A percentile compares a stretch with the other conserved stretches of the same genome.
These are phyloP conservation scores for Yarrowia osloensis DNA, from an alignment of 805 yeast genomes.

Conservation along the genomic window DNA sequence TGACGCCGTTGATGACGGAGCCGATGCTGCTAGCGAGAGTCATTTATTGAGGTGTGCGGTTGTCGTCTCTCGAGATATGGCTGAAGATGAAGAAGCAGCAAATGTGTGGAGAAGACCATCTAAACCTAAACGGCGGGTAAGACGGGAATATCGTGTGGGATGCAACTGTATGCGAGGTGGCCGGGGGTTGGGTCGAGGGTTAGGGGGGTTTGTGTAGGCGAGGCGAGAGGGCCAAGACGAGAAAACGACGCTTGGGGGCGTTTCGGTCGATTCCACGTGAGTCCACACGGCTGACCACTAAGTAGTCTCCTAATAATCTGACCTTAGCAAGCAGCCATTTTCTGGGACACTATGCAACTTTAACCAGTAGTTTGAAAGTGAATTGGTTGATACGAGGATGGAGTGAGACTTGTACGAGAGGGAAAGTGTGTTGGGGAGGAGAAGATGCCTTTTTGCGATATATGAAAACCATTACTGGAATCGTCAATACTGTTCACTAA, in stretches of 20 bases:
- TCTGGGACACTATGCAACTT: constrained; percentile 15
- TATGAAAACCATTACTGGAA: too few species aligned
- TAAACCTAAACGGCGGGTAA: constrained; percentile 18
- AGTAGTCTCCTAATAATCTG: background rate
- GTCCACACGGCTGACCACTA: background rate
- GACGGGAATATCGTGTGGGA: constrained; percentile 11
- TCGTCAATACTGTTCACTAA: too few species aligned
- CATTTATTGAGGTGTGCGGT: background rate
- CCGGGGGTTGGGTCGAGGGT: background rate
- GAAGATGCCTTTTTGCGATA: too few species aligned
- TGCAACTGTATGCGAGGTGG: constrained; percentile 11
- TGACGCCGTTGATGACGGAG: constrained; percentile 31
- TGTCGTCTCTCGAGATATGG: background rate
- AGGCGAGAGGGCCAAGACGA: background rate
- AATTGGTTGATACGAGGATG: too few species aligned
- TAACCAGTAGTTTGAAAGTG: background rate
- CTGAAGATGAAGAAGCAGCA: background rate
- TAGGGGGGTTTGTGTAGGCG: background rate
- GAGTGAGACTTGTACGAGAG: too few species aligned
- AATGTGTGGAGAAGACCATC: constrained; percentile 29
- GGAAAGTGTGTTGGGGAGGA: too few species aligned
- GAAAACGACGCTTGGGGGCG: background rate
- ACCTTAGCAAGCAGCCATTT: constrained; percentile 8
- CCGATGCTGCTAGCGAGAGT: constrained; percentile 29
- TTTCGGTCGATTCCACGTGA: background rate